Evolutionary conservation across 1,139 yeast genomes (phyloP).

Genomic region (Zygosaccharomyces sapae): DNA sequence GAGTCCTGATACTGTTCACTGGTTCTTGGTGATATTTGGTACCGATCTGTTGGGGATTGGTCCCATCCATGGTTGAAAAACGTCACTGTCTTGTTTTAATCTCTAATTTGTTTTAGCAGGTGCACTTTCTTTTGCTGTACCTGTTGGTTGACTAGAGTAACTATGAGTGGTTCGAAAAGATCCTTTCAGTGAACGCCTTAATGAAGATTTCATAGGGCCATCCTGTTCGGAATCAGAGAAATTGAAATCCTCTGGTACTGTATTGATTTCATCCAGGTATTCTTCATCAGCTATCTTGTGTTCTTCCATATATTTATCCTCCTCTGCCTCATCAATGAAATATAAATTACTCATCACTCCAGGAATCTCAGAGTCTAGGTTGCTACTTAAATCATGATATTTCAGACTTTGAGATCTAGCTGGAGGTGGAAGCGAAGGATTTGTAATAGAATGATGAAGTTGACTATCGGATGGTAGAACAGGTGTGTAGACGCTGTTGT

Average conservation of each 20-base stretch:
- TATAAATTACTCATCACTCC: conserved; percentile 32
- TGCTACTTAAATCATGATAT: conserved; percentile 33
- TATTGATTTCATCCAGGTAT: conserved; percentile 51
- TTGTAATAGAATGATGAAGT: conserved; percentile 1
- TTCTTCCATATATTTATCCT: conserved; percentile 29
- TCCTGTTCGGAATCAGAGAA: conserved; percentile 41
- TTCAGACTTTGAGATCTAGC: conserved; percentile 30
- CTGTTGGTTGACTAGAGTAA: conserved; percentile 34
- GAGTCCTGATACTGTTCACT: conserved; percentile 4
- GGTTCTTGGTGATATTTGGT: conserved; percentile 10
- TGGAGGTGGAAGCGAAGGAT: conserved; percentile 27
- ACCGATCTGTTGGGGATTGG: conserved; percentile 8
- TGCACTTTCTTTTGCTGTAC: conserved; percentile 29
- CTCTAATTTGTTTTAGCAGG: conserved; percentile 46
- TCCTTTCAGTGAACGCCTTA: conserved; percentile 18
- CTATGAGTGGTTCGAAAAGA: conserved; percentile 36
- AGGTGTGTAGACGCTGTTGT: conserved; percentile 5
- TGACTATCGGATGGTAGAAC: conserved; percentile 4
- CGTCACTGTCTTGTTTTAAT: conserved; percentile 55
- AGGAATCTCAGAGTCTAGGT: conserved; percentile 33
- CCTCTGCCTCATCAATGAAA: conserved; percentile 36
- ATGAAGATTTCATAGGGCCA: conserved; percentile 20
- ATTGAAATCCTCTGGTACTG: conserved; percentile 57
- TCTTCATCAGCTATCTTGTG: conserved; percentile 28
- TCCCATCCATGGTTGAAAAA: conserved; percentile 40